A percentile compares a stretch with the other conserved stretches of the same genome.
These are phyloP conservation scores for Nicotiana paniculata DNA, from an alignment of 257 asterid genomes.

Conservation along the genomic window DNA sequence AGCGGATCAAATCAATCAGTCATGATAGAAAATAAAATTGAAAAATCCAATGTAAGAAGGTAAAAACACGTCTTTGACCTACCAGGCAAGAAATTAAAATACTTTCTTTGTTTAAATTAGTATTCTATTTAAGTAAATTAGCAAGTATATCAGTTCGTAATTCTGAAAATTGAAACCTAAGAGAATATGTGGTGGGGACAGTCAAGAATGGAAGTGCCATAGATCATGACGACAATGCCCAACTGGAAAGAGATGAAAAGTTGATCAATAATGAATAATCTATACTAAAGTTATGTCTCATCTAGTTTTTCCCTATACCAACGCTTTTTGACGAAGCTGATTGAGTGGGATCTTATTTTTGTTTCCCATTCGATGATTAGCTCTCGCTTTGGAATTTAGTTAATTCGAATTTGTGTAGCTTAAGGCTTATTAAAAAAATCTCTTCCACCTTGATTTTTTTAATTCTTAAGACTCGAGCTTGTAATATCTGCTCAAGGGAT, in stretches of 20 bases:
- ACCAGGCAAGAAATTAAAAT: slow-evolving; percentile 3
- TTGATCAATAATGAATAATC: background rate
- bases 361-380: too few species aligned
- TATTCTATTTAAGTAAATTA: background rate
- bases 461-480: too few species aligned
- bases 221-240: background rate
- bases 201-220: background rate
- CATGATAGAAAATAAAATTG: background rate
- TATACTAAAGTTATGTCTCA: background rate
- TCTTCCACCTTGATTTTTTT: too few species aligned
- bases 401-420: too few species aligned
- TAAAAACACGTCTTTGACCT: slow-evolving; percentile 3
- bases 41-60: background rate
- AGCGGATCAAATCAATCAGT: too few species aligned
- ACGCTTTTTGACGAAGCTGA: background rate
- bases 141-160: background rate
- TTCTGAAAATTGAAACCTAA: background rate
- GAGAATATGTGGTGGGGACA: background rate
- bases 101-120: background rate
- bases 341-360: background rate
- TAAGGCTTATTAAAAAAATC: too few species aligned
- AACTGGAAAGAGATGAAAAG: slow-evolving; percentile 11
- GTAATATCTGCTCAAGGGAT: too few species aligned
- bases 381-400: too few species aligned
- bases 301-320: background rate